Conservation (phyloP, 78 protist species). For the Guillardia theta region DNA sequence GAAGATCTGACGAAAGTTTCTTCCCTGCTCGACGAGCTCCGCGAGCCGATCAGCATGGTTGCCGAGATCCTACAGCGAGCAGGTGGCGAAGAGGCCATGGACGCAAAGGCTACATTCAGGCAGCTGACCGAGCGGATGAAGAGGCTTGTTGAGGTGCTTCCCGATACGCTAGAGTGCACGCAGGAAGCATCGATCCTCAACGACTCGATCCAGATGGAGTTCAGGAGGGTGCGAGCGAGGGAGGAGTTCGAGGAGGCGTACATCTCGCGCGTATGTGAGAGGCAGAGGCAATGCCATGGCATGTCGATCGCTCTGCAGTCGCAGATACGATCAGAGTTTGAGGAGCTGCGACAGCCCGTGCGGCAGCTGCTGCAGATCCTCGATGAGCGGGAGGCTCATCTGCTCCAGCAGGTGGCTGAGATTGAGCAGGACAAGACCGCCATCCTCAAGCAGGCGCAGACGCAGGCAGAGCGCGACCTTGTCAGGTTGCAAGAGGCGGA, state of each 20-base stretch:
- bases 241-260: conserved; percentile 33
- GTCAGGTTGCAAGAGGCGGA: not conserved
- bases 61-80: not conserved
- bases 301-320: not conserved
- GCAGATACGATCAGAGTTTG: not conserved
- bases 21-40: not conserved
- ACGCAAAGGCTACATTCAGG: not conserved
- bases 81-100: not conserved
- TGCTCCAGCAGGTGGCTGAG: not conserved
- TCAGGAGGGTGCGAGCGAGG: not conserved
- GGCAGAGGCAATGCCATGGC: not conserved
- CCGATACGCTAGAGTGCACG: conserved; percentile 23
- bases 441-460: not conserved
- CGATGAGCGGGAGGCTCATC: not conserved
- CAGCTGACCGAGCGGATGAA: not conserved
- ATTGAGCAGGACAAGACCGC: not conserved
- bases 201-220: not conserved
- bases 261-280: not conserved
- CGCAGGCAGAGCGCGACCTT: not conserved
- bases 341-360: not conserved
- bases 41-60: not conserved
- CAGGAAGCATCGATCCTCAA: not conserved
- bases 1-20: not conserved
- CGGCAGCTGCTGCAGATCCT: not conserved
- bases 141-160: conserved; percentile 15